phyloP scores from a whole-genome alignment of 2,329 filamentous ascomycete species.

The Apiospora malaysiana region DNA sequence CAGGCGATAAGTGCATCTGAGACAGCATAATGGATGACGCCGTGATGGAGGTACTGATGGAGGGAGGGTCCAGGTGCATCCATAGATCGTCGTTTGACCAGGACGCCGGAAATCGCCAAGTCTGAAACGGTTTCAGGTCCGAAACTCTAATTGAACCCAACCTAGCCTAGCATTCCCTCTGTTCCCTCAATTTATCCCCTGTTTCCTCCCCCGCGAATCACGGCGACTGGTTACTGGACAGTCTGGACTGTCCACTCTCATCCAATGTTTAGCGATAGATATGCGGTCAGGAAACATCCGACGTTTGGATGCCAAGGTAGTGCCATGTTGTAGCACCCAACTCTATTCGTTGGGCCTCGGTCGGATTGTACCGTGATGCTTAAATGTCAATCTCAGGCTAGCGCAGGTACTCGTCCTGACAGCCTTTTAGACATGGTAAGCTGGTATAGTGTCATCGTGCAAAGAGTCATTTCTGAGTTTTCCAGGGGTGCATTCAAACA shows the following conservation, averaged over 20 bases:
- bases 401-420: neutral
- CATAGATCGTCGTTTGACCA: neutral
- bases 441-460: neutral
- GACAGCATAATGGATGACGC: neutral
- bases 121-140: constrained; percentile 13
- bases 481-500: neutral
- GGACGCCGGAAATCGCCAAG: constrained; percentile 5
- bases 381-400: neutral
- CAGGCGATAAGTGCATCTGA: neutral
- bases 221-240: neutral
- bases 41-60: too few species aligned
- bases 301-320: neutral
- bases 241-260: neutral
- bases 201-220: neutral
- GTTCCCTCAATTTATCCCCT: neutral
- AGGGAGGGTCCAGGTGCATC: neutral
- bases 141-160: constrained; percentile 7
- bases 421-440: neutral
- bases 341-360: neutral
- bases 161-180: too few species aligned
- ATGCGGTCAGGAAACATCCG: neutral
- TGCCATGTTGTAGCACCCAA: neutral
- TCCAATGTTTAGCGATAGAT: neutral
- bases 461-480: neutral
- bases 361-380: neutral